phyloP scores from a whole-genome alignment of 805 yeast species.

The Candida sakaeoensis region DNA sequence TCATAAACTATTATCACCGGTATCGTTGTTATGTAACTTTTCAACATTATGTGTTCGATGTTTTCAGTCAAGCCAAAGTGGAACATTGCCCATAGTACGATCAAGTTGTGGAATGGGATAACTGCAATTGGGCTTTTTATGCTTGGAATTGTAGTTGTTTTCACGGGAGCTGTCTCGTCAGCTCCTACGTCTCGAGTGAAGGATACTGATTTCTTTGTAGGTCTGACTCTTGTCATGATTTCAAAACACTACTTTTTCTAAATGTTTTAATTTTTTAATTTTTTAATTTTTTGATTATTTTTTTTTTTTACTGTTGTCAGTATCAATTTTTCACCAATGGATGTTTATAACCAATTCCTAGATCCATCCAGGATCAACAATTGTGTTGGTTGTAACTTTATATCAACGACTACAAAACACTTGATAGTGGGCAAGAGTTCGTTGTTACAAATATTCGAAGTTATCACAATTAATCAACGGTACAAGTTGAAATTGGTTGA shows the following conservation, averaged over 20 bases:
- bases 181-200: background rate
- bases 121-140: slow-evolving; percentile 13
- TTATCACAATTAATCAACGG: slow-evolving; percentile 26
- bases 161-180: background rate
- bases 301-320: background rate
- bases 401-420: slow-evolving; percentile 43
- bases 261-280: background rate
- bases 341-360: slow-evolving; percentile 71
- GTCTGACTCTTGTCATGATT: background rate
- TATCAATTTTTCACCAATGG: slow-evolving; percentile 45
- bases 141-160: slow-evolving; percentile 12
- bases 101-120: slow-evolving; percentile 29
- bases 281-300: background rate
- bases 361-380: slow-evolving; percentile 74
- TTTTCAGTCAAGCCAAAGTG: slow-evolving; percentile 25
- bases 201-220: slow-evolving; percentile 1
- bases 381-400: slow-evolving; percentile 51
- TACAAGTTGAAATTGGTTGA: slow-evolving; percentile 36
- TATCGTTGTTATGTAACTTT: slow-evolving; percentile 23
- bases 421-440: slow-evolving; percentile 70
- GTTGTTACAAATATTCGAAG: slow-evolving; percentile 57
- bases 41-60: slow-evolving; percentile 19
- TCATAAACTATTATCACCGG: slow-evolving; percentile 23
- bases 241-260: background rate
- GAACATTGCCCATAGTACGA: slow-evolving; percentile 27